Percentiles rank a stretch among this genome's conserved stretches.
These are phyloP conservation scores for Chalciporus piperatus DNA, from an alignment of 768 basidiomycete species.

Conservation along the genomic window DNA sequence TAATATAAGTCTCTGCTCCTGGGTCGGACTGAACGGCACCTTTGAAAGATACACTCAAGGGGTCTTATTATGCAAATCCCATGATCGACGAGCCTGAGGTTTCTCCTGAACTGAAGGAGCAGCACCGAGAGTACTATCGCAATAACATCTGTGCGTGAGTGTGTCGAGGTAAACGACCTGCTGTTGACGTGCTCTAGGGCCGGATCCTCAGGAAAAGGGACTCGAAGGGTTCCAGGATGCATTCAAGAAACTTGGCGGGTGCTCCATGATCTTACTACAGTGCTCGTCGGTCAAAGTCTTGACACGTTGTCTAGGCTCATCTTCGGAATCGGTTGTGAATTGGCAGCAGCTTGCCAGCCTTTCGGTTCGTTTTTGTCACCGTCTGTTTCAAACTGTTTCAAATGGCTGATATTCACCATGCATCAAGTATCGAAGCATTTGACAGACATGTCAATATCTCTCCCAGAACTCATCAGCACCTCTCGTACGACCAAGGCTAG, in stretches of 20 bases:
- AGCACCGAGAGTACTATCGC: conserved; percentile 83
- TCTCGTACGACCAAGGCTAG: conserved; percentile 90
- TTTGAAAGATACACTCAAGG: conserved; percentile 74
- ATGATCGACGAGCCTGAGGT: conserved; percentile 65
- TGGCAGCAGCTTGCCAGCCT: conserved; percentile 87
- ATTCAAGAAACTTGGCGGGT: conserved; percentile 85
- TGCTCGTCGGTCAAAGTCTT: not conserved
- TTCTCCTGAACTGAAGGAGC: conserved; percentile 45
- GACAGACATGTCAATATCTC: conserved; percentile 58
- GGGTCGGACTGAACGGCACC: not conserved
- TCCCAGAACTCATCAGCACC: conserved; percentile 66
- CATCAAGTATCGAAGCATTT: conserved; percentile 60
- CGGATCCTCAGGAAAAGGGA: conserved; percentile 49
- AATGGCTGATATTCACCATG: not conserved
- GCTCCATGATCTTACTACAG: conserved; percentile 8
- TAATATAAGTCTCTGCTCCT: conserved; percentile 5
- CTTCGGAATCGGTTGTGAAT: conserved; percentile 74
- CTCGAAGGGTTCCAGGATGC: conserved; percentile 80
- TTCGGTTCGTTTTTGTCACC: conserved; percentile 60
- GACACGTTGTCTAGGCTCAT: conserved; percentile 53
- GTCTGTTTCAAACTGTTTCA: conserved; percentile 2
- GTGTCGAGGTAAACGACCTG: not conserved
- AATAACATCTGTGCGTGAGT: conserved; percentile 74
- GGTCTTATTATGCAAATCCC: conserved; percentile 89
- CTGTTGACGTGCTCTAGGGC: conserved; percentile 49